A percentile compares a stretch with the other conserved stretches of the same genome.
Conservation (phyloP, 2,329 filamentous ascomycete genomes). For the Chrysosporium queenslandicum region DNA sequence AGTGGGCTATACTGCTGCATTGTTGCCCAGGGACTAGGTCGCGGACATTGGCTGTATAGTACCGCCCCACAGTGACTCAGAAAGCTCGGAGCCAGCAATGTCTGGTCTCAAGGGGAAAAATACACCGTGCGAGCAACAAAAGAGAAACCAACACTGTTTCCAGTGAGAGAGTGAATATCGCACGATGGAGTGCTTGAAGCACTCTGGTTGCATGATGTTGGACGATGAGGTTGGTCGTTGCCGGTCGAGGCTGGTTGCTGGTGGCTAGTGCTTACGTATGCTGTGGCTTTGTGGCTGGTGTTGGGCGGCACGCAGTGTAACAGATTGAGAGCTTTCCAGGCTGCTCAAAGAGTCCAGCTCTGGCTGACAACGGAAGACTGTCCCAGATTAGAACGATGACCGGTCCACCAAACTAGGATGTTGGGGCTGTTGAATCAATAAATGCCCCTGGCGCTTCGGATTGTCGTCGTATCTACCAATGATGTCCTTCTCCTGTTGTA, state of each 20-base stretch:
- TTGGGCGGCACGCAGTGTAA: not conserved
- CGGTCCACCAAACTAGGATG: not conserved
- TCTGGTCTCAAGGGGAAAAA: not conserved
- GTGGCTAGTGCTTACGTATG: conserved; percentile 3
- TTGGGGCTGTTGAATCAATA: too few relatives aligned
- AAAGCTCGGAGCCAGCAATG: not conserved
- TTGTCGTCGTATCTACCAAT: too few relatives aligned
- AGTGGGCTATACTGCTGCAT: not conserved
- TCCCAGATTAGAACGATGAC: not conserved
- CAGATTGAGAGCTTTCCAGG: not conserved
- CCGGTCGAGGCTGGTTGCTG: not conserved
- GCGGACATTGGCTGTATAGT: too few relatives aligned
- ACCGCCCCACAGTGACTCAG: not conserved
- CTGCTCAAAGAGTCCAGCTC: too few relatives aligned
- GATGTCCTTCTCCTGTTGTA: too few relatives aligned
- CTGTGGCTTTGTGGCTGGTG: not conserved
- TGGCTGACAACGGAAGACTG: too few relatives aligned
- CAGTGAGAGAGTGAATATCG: too few relatives aligned
- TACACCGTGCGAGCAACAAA: not conserved
- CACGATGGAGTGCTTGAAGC: not conserved
- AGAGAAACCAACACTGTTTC: too few relatives aligned
- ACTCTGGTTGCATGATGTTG: too few relatives aligned
- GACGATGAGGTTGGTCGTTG: not conserved
- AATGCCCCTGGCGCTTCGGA: too few relatives aligned
- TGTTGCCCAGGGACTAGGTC: not conserved